Conservation (phyloP, 495 filamentous ascomycete species). For the Aspergillus baeticus region DNA sequence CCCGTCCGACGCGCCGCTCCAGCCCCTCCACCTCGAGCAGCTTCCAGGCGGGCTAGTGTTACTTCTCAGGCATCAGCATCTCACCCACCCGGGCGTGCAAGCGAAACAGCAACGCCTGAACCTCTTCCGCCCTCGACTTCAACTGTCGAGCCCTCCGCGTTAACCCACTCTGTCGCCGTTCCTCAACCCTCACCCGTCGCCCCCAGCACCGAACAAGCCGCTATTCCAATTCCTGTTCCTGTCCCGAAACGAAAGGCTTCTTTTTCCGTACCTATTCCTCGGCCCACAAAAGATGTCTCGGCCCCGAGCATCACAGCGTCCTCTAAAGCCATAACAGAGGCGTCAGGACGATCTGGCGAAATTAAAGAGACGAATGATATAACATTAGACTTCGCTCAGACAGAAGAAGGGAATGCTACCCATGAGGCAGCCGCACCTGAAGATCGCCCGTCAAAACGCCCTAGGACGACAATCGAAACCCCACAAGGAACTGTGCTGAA, state of each 20-base stretch:
- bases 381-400: not conserved
- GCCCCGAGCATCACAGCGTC: constrained; percentile 15
- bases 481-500: not conserved
- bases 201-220: not conserved
- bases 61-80: constrained; percentile 36
- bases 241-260: constrained; percentile 30
- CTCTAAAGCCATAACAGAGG: constrained; percentile 8
- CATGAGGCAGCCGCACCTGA: constrained; percentile 16
- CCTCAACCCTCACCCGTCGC: constrained; percentile 9
- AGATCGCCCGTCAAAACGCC: constrained; percentile 25
- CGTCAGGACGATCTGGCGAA: not conserved
- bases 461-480: constrained; percentile 11
- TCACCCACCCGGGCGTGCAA: constrained; percentile 28
- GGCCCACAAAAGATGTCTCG: constrained; percentile 13
- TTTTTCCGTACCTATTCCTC: constrained; percentile 14
- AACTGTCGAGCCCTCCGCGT: constrained; percentile 21
- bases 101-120: constrained; percentile 23
- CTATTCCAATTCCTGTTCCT: constrained; percentile 30
- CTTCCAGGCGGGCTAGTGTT: constrained; percentile 40
- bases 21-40: constrained; percentile 24
- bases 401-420: not conserved
- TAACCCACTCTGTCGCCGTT: constrained; percentile 17
- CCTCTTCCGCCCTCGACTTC: constrained; percentile 20
- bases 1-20: constrained; percentile 44
- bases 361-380: not conserved